These are phyloP conservation scores for Erythrophleum ivorense DNA, from an alignment of 331 rosid genomes.

Conservation along the genomic window DNA sequence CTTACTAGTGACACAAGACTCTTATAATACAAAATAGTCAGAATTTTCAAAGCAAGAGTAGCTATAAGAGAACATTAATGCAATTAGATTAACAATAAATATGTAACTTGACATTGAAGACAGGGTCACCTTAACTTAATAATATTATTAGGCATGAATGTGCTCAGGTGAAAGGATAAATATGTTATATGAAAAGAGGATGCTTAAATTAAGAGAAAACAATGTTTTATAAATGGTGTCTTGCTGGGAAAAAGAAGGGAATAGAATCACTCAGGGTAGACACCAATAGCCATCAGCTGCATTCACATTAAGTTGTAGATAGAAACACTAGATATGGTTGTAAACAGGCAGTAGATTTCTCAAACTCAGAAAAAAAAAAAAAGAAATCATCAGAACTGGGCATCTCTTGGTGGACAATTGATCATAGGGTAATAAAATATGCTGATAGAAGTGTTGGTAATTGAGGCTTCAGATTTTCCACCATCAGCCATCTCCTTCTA, in stretches of 20 bases:
- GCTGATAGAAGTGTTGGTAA: too few relatives aligned
- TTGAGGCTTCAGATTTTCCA: too few relatives aligned
- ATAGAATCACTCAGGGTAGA: not conserved
- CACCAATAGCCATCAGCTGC: not conserved
- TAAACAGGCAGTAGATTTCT: not conserved
- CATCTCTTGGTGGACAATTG: not conserved
- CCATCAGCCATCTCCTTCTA: too few relatives aligned
- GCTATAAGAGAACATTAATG: not conserved
- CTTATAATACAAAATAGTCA: not conserved
- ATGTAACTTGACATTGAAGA: not conserved
- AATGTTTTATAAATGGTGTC: not conserved
- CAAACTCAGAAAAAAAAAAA: not conserved
- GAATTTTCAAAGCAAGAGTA: conserved; percentile 9
- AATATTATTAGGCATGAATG: not conserved
- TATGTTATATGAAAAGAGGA: not conserved
- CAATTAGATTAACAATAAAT: not conserved
- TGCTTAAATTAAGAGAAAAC: not conserved
- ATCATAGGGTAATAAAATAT: not conserved
- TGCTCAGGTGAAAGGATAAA: not conserved
- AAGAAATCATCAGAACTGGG: not conserved
- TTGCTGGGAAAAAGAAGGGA: not conserved
- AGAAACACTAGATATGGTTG: not conserved
- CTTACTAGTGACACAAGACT: conserved; percentile 13
- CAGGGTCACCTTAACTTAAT: not conserved
- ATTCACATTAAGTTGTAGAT: not conserved